Base-by-base conservation (phyloP, 805 yeast species). In the Wickerhamomyces xylosicus region DNA sequence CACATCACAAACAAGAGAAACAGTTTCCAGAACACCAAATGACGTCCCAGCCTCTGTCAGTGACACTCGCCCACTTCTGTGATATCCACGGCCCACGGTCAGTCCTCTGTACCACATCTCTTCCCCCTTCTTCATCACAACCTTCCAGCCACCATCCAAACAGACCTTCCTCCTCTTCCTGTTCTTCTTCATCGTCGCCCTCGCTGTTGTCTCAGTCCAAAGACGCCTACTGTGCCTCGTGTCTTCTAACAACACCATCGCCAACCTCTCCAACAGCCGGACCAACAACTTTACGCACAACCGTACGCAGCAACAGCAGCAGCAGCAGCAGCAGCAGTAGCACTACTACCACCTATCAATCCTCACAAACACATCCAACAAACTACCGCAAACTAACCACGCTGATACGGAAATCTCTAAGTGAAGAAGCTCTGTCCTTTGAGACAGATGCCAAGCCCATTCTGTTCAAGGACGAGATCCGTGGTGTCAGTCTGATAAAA, bases 31-130 rank as follows among this genome's bases (percentile, higher is more conserved):
- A n/a, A n/a, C n/a, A n/a, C n/a, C n/a, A n/a, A n/a, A n/a, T n/a
- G n/a, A n/a, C n/a, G n/a, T n/a, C n/a, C n/a, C n/a, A n/a, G n/a
- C n/a, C 29, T n/a, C 9, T 25, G n/a, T 25, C 71, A 10, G 57
- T 76, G 9, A 65, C 82, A 17, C 54, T 82, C 36, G 79, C 85
- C 0, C 90, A 82, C 53, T 82, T 82, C 56, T 82, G 90, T 56
- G 90, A 82, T 57, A 69, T 75, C 18, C 89, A 82, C 52, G 90
- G 90, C 0, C 89, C 90, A 0, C 64, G 77, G 11, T 70, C 77
- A 32, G 63, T 82, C 2, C 57, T 78, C 52, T 79, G 84, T 45
- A 78, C 87, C 19, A 50, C 57, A 3, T 39, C 54, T 2, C 43
- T 45, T n/a, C 37, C 50, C 6, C 25, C 29, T 9, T 7, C 45